These are phyloP conservation scores for Berberis thunbergii DNA, from an alignment of 164 flowering plant genomes.

Conservation along the genomic window DNA sequence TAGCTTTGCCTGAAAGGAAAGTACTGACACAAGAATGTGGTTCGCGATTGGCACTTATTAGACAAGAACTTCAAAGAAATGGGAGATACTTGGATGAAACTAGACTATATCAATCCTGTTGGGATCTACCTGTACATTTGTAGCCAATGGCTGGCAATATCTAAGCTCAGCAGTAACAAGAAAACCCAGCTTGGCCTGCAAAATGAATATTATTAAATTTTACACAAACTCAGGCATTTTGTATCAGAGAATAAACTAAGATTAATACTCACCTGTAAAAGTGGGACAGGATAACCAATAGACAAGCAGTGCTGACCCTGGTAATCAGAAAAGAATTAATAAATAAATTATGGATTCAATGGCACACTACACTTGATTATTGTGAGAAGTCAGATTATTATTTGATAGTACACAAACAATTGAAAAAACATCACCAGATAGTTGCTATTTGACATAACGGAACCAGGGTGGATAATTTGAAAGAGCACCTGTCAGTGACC, in stretches of 20 bases:
- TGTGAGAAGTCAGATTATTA: not conserved
- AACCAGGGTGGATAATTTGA: not conserved
- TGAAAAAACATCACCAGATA: not conserved
- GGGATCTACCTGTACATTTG: conserved; percentile 88
- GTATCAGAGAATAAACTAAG: conserved; percentile 3
- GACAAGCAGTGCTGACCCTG: conserved; percentile 98
- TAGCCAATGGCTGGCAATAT: conserved; percentile 93
- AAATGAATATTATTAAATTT: conserved; percentile 2
- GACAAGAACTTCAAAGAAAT: not conserved
- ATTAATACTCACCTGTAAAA: conserved; percentile 47
- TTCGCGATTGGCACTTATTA: not conserved
- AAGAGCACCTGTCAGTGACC: conserved; percentile 79
- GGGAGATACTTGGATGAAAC: not conserved
- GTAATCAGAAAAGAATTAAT: conserved; percentile 4
- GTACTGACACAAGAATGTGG: conserved; percentile 39
- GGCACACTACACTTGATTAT: not conserved
- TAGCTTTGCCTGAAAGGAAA: conserved; percentile 73
- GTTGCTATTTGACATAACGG: not conserved
- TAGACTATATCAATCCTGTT: not conserved
- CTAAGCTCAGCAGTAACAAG: conserved; percentile 77
- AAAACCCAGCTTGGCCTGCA: conserved; percentile 73
- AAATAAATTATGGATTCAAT: not conserved
- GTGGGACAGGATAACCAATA: conserved; percentile 79
- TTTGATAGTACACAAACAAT: not conserved
- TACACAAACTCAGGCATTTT: not conserved